Conservation (phyloP, 2,329 filamentous ascomycete species). For the Calonectria pseudoturangicola region DNA sequence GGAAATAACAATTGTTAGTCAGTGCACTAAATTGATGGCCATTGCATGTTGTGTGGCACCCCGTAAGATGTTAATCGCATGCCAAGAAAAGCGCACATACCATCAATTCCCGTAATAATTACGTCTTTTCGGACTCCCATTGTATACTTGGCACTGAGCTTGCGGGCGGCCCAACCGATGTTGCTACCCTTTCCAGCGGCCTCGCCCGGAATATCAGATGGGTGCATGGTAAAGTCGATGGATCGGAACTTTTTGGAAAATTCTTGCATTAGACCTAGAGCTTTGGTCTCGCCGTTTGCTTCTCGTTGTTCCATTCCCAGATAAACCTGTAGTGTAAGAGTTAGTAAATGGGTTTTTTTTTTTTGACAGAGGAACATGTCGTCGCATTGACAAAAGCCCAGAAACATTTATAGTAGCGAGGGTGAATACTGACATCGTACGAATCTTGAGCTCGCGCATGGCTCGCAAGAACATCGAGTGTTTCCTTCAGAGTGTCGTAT, state of each 20-base stretch:
- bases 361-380: not conserved
- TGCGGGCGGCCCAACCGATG: conserved; percentile 81
- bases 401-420: not conserved
- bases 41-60: conserved; percentile 11
- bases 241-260: conserved; percentile 79
- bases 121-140: conserved; percentile 74
- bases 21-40: conserved; percentile 7
- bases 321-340: conserved; percentile 72
- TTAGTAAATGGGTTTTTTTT: conserved; percentile 30
- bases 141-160: conserved; percentile 77
- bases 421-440: conserved; percentile 79
- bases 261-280: conserved; percentile 75
- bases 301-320: conserved; percentile 85
- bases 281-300: conserved; percentile 76
- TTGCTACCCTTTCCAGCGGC: conserved; percentile 86
- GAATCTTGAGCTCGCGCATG: conserved; percentile 77
- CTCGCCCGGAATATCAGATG: conserved; percentile 78
- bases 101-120: conserved; percentile 83
- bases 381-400: not conserved
- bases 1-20: conserved; percentile 35
- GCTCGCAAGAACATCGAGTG: conserved; percentile 80
- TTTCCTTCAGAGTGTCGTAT: conserved; percentile 79
- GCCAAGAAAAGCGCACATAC: conserved; percentile 66
- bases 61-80: conserved; percentile 31
- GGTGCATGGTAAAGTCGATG: conserved; percentile 81